These are phyloP conservation scores for Trametes punicea DNA, from an alignment of 768 basidiomycete species.

Conservation along the genomic window DNA sequence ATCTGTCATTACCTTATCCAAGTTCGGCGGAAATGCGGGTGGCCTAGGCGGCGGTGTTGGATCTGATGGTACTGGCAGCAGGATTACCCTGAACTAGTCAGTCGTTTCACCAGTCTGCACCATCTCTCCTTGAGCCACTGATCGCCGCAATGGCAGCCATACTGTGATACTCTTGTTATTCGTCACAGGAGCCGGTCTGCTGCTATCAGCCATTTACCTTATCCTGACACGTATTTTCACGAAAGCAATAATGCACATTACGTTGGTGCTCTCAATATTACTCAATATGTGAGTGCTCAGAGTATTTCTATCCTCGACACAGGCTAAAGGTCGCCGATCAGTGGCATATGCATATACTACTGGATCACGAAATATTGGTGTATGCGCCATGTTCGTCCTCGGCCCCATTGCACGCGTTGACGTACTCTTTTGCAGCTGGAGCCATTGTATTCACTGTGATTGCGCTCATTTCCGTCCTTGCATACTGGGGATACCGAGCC, in stretches of 20 bases:
- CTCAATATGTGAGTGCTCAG: constrained; percentile 54
- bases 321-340: constrained; percentile 28
- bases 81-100: constrained; percentile 64
- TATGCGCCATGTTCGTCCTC: constrained; percentile 32
- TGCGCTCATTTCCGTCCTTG: constrained; percentile 67
- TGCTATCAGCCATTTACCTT: constrained; percentile 65
- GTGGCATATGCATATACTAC: constrained; percentile 72
- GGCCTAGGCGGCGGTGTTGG: constrained; percentile 76
- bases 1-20: constrained; percentile 59
- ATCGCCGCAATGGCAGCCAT: constrained; percentile 41
- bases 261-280: constrained; percentile 57
- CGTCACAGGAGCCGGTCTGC: constrained; percentile 62
- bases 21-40: constrained; percentile 53
- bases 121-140: background rate
- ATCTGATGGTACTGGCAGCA: constrained; percentile 45
- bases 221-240: constrained; percentile 72
- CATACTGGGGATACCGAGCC: constrained; percentile 67
- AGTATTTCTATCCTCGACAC: too few species aligned
- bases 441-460: constrained; percentile 85
- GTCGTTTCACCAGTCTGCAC: constrained; percentile 23
- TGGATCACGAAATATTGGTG: constrained; percentile 71
- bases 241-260: constrained; percentile 72
- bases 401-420: background rate
- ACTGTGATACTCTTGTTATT: constrained; percentile 76
- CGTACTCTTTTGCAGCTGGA: constrained; percentile 47